Base-by-base conservation (phyloP, 345 rosid genomes). In the Rhizophora apiculata region DNA sequence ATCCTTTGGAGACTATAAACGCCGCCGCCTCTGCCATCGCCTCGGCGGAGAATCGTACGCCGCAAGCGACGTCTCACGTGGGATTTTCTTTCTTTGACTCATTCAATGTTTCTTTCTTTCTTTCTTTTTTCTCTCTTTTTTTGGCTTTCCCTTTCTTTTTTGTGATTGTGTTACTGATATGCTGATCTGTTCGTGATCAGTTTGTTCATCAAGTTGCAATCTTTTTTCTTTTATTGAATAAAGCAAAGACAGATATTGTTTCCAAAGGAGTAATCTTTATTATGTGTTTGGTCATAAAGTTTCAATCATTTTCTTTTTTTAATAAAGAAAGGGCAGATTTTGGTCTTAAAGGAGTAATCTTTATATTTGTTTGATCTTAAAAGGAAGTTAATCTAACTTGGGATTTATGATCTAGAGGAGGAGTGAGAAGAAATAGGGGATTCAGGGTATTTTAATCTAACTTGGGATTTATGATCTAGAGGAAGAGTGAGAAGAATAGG, bases 21-120 rank as follows among this genome's bases (percentile, higher is more conserved):
- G 96, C 97, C 26, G 97, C 97, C 68, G 97, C 96, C 75, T 77
- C 88, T 19, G 96, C 91, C 80, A 82, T 95, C 76, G 91, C 91
- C n/a, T 85, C 88, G 18, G 86, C 86, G 55, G 92, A 86, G 81
- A 85, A 76, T 78, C 96, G 93, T 80, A 68, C 72, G 78, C 82
- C 79, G 58, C 96, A 79, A 53, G 75, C 87, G 68, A 64, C 92
- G 60, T 74, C 72, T 79, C 92, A 79, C 88, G 91, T 85, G 49
- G 30, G 18, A 22, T 56, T n/a, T 54, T 54, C 19, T 1, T 6
- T n/a, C 6, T 22, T 54, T 8, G 21, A n/a, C 29, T 55, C 21
- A 18, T 6, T 55, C 8, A 4, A 3, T 22, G 21, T 55, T 20
- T 63, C 39, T 11, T 0, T 32, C 52, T 37, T 21, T n/a, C n/a